Evolutionary conservation across 2,329 filamentous ascomycete genomes (phyloP), one percentile per base, ranked within the genome.

Genomic region (Trichoderma sp.): DNA sequence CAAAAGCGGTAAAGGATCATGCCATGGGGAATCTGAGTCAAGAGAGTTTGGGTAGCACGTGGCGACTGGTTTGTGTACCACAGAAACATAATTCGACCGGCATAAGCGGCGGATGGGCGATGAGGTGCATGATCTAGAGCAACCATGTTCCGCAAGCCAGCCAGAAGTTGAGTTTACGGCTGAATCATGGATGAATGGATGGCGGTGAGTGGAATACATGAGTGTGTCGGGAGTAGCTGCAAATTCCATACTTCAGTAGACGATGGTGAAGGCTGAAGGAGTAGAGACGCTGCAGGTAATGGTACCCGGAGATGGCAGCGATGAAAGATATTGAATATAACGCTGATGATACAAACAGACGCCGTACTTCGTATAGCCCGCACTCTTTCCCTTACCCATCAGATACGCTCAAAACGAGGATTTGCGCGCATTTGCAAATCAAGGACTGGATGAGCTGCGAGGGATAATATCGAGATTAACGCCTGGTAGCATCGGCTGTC

Each of bases 31-130:
- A 35, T 49, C 31, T 37, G 55, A 59, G 35, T 56, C 31, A 53
- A 68, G 47, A 61, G 31, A 40, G 7, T 31, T 61, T 68, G 24
- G 56, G 65, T 68, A 31, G 65, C 56, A 68, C 65, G 59, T 63
- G 67, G 67, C 52, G 53, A 57, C 59, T 21, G 40, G 59, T 58
- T 58, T 69, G 60, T 69, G 67, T 69, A 62, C 52, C 60, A 69
- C 67, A 68, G 60, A 69, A 60, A 64, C 67, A 58, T 64, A 49
- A 58, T 58, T 64, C 53, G 53, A 59, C 40, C 49, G 52, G 53
- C 29, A 43, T 64, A 69, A 58, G 67, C 37, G 47, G 40, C 43
- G 65, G 65, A 61, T 68, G 43, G 40, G 43, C 65, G 27, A 24
- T 52, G 31, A 60, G 24, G 21, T 60, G 56, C 59, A 64, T 63